These are phyloP conservation scores for Coemansia sp. DNA, from an alignment of 192 early-diverging fungal genomes.

Conservation along the genomic window DNA sequence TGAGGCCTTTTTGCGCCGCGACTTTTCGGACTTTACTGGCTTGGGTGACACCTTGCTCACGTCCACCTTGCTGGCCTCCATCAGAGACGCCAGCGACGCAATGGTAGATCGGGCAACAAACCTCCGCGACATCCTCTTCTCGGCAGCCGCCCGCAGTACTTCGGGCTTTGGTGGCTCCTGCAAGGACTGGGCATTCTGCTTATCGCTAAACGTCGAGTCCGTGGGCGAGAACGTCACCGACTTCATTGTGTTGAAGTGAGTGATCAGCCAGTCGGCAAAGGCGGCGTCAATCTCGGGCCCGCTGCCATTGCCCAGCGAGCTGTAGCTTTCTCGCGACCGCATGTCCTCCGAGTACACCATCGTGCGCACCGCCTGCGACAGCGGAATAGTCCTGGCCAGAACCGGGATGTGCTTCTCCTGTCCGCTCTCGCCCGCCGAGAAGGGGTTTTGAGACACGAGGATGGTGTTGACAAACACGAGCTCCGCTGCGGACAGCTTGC, in stretches of 20 bases:
- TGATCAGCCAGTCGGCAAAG: constrained; percentile 49
- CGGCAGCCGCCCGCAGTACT: not conserved
- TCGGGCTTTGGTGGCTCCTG: constrained; percentile 5
- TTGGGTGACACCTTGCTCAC: constrained; percentile 4
- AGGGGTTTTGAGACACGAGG: constrained; percentile 50
- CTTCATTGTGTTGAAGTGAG: constrained; percentile 41
- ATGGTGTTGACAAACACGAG: constrained; percentile 38
- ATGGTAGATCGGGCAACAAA: not conserved
- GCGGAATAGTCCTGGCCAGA: constrained; percentile 42
- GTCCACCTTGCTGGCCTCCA: constrained; percentile 13
- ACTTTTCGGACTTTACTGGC: constrained; percentile 5
- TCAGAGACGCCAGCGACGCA: not conserved
- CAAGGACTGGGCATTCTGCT: not conserved
- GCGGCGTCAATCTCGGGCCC: constrained; percentile 30
- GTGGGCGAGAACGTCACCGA: constrained; percentile 24
- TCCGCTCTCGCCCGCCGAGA: constrained; percentile 18
- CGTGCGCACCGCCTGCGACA: constrained; percentile 40
- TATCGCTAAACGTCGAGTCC: constrained; percentile 18
- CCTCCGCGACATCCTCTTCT: constrained; percentile 4
- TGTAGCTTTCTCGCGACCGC: constrained; percentile 43
- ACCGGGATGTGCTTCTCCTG: constrained; percentile 43
- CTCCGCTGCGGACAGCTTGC: constrained; percentile 31
- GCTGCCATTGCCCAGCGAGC: constrained; percentile 27
- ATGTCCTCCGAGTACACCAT: constrained; percentile 42
- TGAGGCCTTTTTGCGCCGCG: constrained; percentile 14